A percentile compares a stretch with the other conserved stretches of the same genome.
Conservation (phyloP, 2,329 filamentous ascomycete genomes). For the Tolypocladium tundrense region DNA sequence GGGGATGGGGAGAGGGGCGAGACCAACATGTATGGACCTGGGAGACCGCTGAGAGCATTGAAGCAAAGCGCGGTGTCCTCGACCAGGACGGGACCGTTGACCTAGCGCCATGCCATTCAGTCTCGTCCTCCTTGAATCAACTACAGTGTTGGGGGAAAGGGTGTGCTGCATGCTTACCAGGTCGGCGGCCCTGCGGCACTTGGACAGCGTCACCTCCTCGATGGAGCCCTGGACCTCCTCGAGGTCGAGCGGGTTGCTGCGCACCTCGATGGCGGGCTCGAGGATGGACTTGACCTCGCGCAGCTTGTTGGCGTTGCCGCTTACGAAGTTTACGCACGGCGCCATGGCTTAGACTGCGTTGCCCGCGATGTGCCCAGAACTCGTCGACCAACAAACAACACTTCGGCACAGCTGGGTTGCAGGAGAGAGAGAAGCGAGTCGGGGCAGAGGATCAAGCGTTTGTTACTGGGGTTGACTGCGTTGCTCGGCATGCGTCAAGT, state of each 20-base stretch:
- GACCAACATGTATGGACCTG: constrained; percentile 82
- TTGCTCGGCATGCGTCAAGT: too few relatives aligned
- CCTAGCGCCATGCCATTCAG: constrained; percentile 30
- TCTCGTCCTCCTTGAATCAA: background rate
- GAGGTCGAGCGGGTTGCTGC: constrained; percentile 67
- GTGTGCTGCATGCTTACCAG: constrained; percentile 35
- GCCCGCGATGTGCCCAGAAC: background rate
- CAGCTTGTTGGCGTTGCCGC: constrained; percentile 91
- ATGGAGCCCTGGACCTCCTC: constrained; percentile 86
- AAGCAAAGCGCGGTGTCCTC: constrained; percentile 96
- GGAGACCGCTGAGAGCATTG: constrained; percentile 78
- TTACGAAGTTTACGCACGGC: constrained; percentile 75
- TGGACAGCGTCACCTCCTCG: constrained; percentile 83
- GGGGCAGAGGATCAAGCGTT: too few relatives aligned
- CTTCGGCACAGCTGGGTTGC: too few relatives aligned
- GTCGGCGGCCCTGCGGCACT: constrained; percentile 74
- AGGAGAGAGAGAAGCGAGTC: too few relatives aligned
- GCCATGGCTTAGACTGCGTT: constrained; percentile 22
- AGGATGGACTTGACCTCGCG: constrained; percentile 83
- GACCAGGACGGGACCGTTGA: constrained; percentile 80
- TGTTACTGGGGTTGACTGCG: too few relatives aligned
- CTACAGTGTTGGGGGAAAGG: too few relatives aligned
- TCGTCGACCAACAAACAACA: background rate
- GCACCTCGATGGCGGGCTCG: constrained; percentile 60
- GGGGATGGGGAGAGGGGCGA: constrained; percentile 5